These are phyloP conservation scores for Leccinum aurantiacum DNA, from an alignment of 768 basidiomycete species.

Conservation along the genomic window DNA sequence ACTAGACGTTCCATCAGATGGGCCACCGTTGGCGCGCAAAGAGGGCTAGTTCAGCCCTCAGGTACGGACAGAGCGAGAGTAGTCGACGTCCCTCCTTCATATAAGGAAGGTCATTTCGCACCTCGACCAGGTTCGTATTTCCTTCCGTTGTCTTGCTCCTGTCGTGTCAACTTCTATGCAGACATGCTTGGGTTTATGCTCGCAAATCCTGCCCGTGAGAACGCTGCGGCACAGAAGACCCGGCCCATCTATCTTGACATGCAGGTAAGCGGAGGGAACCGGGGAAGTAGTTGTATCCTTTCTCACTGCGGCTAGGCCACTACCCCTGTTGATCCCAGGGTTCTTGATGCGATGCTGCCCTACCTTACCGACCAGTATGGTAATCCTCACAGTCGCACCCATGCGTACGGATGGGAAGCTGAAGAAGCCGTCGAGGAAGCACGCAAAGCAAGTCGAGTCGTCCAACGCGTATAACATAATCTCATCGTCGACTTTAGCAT, in stretches of 20 bases:
- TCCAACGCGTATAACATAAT: not conserved
- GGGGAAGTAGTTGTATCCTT: not conserved
- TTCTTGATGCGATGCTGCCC: slow-evolving; percentile 95
- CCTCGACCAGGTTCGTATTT: slow-evolving; percentile 60
- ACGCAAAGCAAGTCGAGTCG: slow-evolving; percentile 57
- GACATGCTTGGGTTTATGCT: slow-evolving; percentile 92
- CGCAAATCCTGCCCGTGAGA: slow-evolving; percentile 60
- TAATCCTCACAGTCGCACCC: slow-evolving; percentile 97
- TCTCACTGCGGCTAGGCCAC: slow-evolving; percentile 65
- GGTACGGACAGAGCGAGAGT: slow-evolving; percentile 80
- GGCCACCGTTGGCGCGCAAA: slow-evolving; percentile 34
- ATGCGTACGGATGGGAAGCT: slow-evolving; percentile 99
- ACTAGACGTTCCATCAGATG: slow-evolving; percentile 26
- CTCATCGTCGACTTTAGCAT: slow-evolving; percentile 48
- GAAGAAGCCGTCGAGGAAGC: slow-evolving; percentile 93
- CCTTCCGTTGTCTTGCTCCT: not conserved
- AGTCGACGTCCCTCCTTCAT: slow-evolving; percentile 75
- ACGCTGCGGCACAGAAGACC: slow-evolving; percentile 54
- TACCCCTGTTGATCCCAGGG: slow-evolving; percentile 95
- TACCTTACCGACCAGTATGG: slow-evolving; percentile 95
- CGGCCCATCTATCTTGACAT: slow-evolving; percentile 97
- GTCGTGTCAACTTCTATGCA: slow-evolving; percentile 32
- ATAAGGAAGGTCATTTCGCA: slow-evolving; percentile 65
- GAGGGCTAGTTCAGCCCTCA: slow-evolving; percentile 79
- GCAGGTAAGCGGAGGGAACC: slow-evolving; percentile 59